Conservation (phyloP, 2,329 filamentous ascomycete species). For the Diaporthe sp. region DNA sequence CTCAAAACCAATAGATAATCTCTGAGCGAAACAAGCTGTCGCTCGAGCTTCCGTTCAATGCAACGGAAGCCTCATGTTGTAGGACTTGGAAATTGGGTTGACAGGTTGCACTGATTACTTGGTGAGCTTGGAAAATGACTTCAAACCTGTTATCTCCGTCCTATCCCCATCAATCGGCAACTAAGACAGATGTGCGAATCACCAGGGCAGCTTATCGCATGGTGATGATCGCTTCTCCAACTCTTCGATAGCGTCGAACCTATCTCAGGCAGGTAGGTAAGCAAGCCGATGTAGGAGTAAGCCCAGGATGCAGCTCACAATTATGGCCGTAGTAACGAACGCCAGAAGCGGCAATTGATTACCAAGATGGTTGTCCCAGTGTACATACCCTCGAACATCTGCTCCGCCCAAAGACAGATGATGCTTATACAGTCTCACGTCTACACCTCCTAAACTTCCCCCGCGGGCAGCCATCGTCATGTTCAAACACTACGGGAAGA, state of each 20-base stretch:
- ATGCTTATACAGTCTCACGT: background rate
- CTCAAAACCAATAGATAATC: background rate
- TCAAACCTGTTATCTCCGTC: background rate
- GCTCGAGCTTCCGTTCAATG: background rate
- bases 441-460: background rate
- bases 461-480: background rate
- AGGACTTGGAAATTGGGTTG: too few species aligned
- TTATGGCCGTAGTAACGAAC: background rate
- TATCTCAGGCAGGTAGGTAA: conserved; percentile 3
- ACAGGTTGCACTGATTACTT: background rate
- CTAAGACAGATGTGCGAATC: background rate
- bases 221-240: conserved; percentile 6
- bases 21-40: background rate
- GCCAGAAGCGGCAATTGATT: background rate
- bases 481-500: conserved; percentile 1
- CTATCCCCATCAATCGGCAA: conserved; percentile 1
- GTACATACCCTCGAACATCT: background rate
- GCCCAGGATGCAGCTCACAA: background rate
- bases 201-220: conserved; percentile 11
- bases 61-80: background rate
- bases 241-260: conserved; percentile 17
- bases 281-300: background rate
- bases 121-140: background rate
- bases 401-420: background rate
- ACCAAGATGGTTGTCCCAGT: background rate